Percentiles rank a stretch among this genome's conserved stretches.
Evolutionary conservation across 139 green algal genomes (phyloP).

Genomic region (Desmodesmus armatus): DNA sequence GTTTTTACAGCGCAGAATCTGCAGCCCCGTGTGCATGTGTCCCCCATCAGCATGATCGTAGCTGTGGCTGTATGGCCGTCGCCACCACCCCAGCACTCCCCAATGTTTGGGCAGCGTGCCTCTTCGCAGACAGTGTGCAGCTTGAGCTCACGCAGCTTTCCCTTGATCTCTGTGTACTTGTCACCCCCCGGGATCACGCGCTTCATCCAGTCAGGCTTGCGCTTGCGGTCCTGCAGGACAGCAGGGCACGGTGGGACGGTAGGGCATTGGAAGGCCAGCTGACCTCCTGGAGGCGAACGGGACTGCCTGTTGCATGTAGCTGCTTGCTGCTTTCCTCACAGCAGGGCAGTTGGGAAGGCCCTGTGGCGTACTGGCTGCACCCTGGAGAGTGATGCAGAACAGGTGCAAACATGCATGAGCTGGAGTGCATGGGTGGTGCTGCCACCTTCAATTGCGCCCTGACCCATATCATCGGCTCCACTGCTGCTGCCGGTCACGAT

Average conservation of each 20-base stretch:
- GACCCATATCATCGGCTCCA: not conserved
- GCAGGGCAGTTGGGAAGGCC: not conserved
- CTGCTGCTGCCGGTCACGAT: not conserved
- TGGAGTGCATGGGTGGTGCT: slow-evolving; percentile 3
- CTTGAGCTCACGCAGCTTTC: slow-evolving; percentile 96
- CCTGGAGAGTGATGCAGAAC: too few relatives aligned
- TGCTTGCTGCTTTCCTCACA: not conserved
- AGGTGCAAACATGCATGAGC: not conserved
- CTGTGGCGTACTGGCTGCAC: too few relatives aligned
- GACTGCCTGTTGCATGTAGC: not conserved
- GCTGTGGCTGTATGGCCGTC: slow-evolving; percentile 95
- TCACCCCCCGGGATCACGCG: slow-evolving; percentile 92
- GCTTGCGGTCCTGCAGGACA: slow-evolving; percentile 73
- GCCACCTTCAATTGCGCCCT: not conserved
- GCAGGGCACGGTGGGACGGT: not conserved
- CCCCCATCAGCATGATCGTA: slow-evolving; percentile 99
- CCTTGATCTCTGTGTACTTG: slow-evolving; percentile 92
- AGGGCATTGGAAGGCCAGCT: too few relatives aligned
- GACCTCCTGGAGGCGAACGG: too few relatives aligned
- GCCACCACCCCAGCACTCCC: slow-evolving; percentile 93
- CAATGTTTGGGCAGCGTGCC: slow-evolving; percentile 96
- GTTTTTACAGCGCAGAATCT: slow-evolving; percentile 56
- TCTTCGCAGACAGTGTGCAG: slow-evolving; percentile 98
- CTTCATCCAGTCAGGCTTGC: slow-evolving; percentile 99
- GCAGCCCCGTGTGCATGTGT: slow-evolving; percentile 94